Conservation (phyloP, 169 alveolate genomes). For the Blepharisma undulans region DNA sequence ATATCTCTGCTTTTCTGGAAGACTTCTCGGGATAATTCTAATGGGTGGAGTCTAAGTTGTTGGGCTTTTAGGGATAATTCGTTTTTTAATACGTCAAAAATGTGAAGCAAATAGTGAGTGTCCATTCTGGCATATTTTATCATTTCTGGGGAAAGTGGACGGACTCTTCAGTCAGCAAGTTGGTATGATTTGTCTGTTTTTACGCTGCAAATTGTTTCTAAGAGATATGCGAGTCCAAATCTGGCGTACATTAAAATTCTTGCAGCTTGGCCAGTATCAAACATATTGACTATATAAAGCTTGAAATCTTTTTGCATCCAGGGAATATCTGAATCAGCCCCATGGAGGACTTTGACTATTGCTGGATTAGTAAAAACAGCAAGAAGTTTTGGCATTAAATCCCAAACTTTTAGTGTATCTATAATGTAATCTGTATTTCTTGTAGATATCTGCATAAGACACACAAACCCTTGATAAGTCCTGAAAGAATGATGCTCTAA, state of each 20-base stretch:
- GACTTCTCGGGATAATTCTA: constrained; percentile 40
- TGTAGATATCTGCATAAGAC: constrained; percentile 92
- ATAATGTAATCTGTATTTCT: constrained; percentile 89
- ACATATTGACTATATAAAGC: constrained; percentile 92
- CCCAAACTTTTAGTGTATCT: constrained; percentile 89
- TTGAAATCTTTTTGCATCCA: constrained; percentile 97
- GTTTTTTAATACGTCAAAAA: constrained; percentile 85
- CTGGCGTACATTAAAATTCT: constrained; percentile 80
- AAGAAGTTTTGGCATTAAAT: constrained; percentile 78
- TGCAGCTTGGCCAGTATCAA: constrained; percentile 94
- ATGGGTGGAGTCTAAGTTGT: constrained; percentile 14
- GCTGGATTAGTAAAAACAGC: constrained; percentile 91
- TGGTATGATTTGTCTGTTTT: constrained; percentile 89
- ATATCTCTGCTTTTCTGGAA: constrained; percentile 44
- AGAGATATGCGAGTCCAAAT: constrained; percentile 81
- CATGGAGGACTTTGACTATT: constrained; percentile 94
- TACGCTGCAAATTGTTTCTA: constrained; percentile 79
- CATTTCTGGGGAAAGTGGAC: constrained; percentile 90
- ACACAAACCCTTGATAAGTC: constrained; percentile 91
- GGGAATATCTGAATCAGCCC: constrained; percentile 90
- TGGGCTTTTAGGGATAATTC: constrained; percentile 51
- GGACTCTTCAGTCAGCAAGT: constrained; percentile 93
- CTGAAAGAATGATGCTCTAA: constrained; percentile 90
- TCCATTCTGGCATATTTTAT: constrained; percentile 91
- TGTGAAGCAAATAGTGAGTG: constrained; percentile 90